Conservation (phyloP, 495 filamentous ascomycete species). For the Lophiotrema nucula region DNA sequence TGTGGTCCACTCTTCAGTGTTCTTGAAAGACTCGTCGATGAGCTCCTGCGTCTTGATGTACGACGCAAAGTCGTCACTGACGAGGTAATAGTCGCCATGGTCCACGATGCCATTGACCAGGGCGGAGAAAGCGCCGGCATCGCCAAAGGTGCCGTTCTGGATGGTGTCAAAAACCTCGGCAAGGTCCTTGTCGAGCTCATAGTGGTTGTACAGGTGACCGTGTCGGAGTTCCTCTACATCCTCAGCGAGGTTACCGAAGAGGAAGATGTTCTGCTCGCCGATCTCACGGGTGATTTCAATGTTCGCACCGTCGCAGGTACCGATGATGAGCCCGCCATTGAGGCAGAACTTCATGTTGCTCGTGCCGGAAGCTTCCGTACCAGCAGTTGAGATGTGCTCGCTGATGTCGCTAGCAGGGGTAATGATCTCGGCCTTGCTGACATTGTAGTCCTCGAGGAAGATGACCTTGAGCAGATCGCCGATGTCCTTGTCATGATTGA, state of each 20-base stretch:
- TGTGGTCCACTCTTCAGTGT: slow-evolving; percentile 86
- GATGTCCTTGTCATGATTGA: slow-evolving; percentile 88
- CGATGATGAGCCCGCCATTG: slow-evolving; percentile 95
- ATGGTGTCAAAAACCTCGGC: slow-evolving; percentile 80
- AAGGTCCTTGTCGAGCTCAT: slow-evolving; percentile 73
- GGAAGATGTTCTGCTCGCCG: slow-evolving; percentile 94
- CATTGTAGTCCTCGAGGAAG: slow-evolving; percentile 97
- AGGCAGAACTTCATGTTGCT: slow-evolving; percentile 99
- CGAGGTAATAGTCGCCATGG: slow-evolving; percentile 95
- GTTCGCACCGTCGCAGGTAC: slow-evolving; percentile 96
- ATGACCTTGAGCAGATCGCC: slow-evolving; percentile 95
- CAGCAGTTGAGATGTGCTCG: slow-evolving; percentile 97
- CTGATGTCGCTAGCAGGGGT: slow-evolving; percentile 91
- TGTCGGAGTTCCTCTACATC: slow-evolving; percentile 96
- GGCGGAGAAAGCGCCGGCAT: slow-evolving; percentile 69
- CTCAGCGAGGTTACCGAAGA: slow-evolving; percentile 94
- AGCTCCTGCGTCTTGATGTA: slow-evolving; percentile 87
- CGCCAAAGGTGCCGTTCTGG: slow-evolving; percentile 72
- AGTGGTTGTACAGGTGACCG: slow-evolving; percentile 76
- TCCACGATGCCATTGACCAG: slow-evolving; percentile 80
- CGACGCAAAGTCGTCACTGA: slow-evolving; percentile 92
- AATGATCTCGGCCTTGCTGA: slow-evolving; percentile 98
- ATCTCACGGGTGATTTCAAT: slow-evolving; percentile 98
- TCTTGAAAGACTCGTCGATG: slow-evolving; percentile 84
- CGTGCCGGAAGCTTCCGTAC: slow-evolving; percentile 72